Evolutionary conservation across 306 rosid species (phyloP).

Genomic region (Bauhinia variegata): DNA sequence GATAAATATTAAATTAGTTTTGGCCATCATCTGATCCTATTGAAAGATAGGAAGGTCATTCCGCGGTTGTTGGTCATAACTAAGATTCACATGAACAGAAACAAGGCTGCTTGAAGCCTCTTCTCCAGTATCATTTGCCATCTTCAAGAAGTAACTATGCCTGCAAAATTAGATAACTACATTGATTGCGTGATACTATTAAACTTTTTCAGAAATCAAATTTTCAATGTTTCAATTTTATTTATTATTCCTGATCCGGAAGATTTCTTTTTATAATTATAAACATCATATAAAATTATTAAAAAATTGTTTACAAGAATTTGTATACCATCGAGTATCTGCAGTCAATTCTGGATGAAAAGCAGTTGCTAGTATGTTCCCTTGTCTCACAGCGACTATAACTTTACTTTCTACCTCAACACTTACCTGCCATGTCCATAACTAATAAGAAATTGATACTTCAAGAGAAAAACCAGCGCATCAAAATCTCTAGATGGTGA

Average conservation of each 20-base stretch:
- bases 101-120: slow-evolving; percentile 61
- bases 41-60: slow-evolving; percentile 57
- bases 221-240: too few relatives aligned
- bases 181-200: too few relatives aligned
- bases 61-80: slow-evolving; percentile 28
- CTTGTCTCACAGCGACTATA: slow-evolving; percentile 91
- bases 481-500: neutral
- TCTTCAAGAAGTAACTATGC: slow-evolving; percentile 94
- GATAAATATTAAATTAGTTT: slow-evolving; percentile 23
- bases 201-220: too few relatives aligned
- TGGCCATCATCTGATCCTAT: slow-evolving; percentile 28
- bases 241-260: too few relatives aligned
- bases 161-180: slow-evolving; percentile 52
- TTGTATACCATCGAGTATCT: slow-evolving; percentile 80
- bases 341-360: slow-evolving; percentile 98
- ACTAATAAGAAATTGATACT: slow-evolving; percentile 10
- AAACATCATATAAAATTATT: neutral
- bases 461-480: too few relatives aligned
- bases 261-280: too few relatives aligned
- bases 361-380: slow-evolving; percentile 84
- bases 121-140: slow-evolving; percentile 56
- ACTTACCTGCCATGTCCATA: slow-evolving; percentile 60
- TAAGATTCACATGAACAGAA: slow-evolving; percentile 25
- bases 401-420: slow-evolving; percentile 56
- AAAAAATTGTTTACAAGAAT: neutral